Conservation (phyloP, 495 filamentous ascomycete genomes). For the Aspergillus carlsbadensis region DNA sequence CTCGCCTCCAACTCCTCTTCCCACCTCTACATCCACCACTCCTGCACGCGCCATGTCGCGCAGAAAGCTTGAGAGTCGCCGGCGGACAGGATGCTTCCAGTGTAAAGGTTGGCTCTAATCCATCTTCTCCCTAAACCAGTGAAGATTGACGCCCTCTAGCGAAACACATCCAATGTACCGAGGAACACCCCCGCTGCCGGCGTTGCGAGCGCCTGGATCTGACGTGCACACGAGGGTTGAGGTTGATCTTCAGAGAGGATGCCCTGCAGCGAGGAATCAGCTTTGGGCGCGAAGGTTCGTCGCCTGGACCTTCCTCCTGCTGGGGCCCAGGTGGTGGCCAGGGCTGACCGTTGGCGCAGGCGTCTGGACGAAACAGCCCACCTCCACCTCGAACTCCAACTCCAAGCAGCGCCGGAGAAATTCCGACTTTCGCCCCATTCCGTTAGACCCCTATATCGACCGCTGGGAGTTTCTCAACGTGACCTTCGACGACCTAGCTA, state of each 20-base stretch:
- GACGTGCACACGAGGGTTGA: conserved; percentile 16
- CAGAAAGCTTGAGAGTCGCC: conserved; percentile 17
- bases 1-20: not conserved
- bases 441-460: conserved; percentile 13
- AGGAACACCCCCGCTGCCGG: conserved; percentile 17
- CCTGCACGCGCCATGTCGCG: not conserved
- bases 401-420: not conserved
- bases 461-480: conserved; percentile 21
- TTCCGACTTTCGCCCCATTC: conserved; percentile 9
- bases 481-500: conserved; percentile 8
- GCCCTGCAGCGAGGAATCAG: conserved; percentile 20
- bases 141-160: not conserved
- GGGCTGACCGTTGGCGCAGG: not conserved
- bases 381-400: too few relatives aligned
- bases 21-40: not conserved
- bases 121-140: not conserved
- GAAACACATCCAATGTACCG: conserved; percentile 23
- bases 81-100: conserved; percentile 20
- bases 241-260: conserved; percentile 21
- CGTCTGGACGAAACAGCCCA: not conserved
- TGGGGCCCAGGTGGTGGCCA: not conserved
- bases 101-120: conserved; percentile 16
- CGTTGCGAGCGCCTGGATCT: conserved; percentile 15
- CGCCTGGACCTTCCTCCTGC: not conserved
- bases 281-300: conserved; percentile 20